Evolutionary conservation across 768 basidiomycete genomes (phyloP), one percentile per base, ranked within the genome.

Genomic region (Serendipita indica): DNA sequence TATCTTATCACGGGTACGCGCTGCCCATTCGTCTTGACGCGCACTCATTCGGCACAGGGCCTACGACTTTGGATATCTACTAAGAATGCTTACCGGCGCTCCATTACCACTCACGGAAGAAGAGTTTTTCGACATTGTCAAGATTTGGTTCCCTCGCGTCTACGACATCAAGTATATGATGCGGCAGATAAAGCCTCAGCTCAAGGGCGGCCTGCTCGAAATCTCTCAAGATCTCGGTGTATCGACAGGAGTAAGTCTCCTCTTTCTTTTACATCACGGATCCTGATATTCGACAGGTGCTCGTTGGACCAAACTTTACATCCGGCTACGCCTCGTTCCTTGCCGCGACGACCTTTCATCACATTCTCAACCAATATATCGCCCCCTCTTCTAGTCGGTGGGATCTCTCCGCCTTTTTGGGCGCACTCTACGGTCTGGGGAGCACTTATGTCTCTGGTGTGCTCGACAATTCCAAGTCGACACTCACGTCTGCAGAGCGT

Each of bases 131-230:
- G 81, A 87, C 45, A 79, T 85, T 45, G 76, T 98, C 30, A 78
- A 74, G 60, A 83, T 80, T 63, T 98, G 96, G 94, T 98, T 99
- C 71, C 94, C 94, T 0, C 83, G 82, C 41, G 84, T 96, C 43
- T 98, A 96, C 70, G 96, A 99, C 71, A 91, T 98, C 77, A 99
- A 97, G 71, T 91, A 85, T 71, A 80, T 99, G 71, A 91, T 94
- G 82, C 83, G 89, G 64, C 80, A 79, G 62, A 85, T 82, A 60
- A 92, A 92, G 70, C 77, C 75, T 35, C 77, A 85, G 58, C 77
- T 87, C 63, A 89, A 92, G 67, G 93, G 93, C 5, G 83, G 84
- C 1, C 72, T 99, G 57, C 93, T 97, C 69, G 90, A 98, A 62
- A 86, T 98, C 28, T 93, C 94, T 39, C 92, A 98, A 65, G 90